A percentile compares a stretch with the other conserved stretches of the same genome.
phyloP scores from a whole-genome alignment of 148 eudicot genomes.

The Gaultheria prostrata region DNA sequence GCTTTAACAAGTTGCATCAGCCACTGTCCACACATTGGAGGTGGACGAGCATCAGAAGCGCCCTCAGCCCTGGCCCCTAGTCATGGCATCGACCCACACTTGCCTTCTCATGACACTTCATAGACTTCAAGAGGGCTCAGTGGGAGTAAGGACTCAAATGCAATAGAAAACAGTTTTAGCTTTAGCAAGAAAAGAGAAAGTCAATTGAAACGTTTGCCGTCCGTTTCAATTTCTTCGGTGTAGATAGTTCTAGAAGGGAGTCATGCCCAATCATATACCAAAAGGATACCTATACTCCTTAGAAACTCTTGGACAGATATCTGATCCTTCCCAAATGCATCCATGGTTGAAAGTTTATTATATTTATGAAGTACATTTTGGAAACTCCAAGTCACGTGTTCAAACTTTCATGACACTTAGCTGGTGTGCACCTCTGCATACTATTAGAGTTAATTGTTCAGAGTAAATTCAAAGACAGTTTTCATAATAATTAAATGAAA shows the following conservation, averaged over 20 bases:
- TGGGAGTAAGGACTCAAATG: neutral
- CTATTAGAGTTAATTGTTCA: neutral
- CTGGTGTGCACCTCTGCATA: neutral
- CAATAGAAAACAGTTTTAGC: neutral
- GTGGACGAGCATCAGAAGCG: neutral
- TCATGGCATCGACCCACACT: neutral
- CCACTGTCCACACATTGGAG: neutral
- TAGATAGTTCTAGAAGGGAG: neutral
- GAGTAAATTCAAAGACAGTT: neutral
- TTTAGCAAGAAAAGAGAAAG: neutral
- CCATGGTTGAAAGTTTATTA: too few species aligned
- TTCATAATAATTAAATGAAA: neutral
- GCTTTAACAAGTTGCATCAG: too few species aligned
- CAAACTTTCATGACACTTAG: neutral
- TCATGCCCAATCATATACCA: neutral
- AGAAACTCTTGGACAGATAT: neutral
- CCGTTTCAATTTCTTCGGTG: neutral
- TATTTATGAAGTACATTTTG: neutral
- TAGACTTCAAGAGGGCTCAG: neutral
- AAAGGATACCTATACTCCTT: neutral
- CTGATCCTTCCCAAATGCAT: neutral
- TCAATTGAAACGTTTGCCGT: neutral
- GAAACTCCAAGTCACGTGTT: neutral
- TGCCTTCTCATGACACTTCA: constrained; percentile 2
- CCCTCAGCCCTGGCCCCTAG: neutral